These are phyloP conservation scores for Hippophae rhamnoides DNA, from an alignment of 306 rosid genomes.

Conservation along the genomic window DNA sequence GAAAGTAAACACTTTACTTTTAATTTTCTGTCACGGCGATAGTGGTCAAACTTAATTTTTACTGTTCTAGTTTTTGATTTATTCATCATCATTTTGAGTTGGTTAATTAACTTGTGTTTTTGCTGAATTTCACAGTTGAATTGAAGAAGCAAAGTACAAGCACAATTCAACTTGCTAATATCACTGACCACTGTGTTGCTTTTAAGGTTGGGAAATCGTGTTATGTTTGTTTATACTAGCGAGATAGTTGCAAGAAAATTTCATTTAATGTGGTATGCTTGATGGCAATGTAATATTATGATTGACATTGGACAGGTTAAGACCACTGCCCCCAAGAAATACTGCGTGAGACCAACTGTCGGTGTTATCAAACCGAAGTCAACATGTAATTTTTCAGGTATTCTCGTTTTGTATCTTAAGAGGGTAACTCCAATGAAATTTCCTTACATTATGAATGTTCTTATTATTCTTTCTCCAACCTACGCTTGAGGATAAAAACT, in stretches of 20 bases:
- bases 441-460: too few species aligned
- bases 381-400: conserved; percentile 64
- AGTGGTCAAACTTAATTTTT: not conserved
- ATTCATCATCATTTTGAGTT: not conserved
- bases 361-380: conserved; percentile 68
- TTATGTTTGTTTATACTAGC: not conserved
- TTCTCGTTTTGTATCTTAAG: not conserved
- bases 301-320: conserved; percentile 50
- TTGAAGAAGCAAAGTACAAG: conserved; percentile 80
- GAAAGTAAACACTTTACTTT: too few species aligned
- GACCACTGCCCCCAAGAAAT: conserved; percentile 86
- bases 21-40: not conserved
- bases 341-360: conserved; percentile 84
- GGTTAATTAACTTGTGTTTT: not conserved
- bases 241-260: not conserved
- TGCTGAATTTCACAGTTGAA: conserved; percentile 44
- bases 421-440: too few species aligned
- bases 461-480: too few species aligned
- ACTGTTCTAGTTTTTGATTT: not conserved
- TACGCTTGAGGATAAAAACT: too few species aligned
- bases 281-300: conserved; percentile 3
- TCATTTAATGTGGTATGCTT: not conserved
- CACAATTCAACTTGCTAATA: conserved; percentile 55
- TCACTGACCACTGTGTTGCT: conserved; percentile 51
- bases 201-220: conserved; percentile 51